Conservation (phyloP, 2,329 filamentous ascomycete genomes). For the Cladosporium sp. region DNA sequence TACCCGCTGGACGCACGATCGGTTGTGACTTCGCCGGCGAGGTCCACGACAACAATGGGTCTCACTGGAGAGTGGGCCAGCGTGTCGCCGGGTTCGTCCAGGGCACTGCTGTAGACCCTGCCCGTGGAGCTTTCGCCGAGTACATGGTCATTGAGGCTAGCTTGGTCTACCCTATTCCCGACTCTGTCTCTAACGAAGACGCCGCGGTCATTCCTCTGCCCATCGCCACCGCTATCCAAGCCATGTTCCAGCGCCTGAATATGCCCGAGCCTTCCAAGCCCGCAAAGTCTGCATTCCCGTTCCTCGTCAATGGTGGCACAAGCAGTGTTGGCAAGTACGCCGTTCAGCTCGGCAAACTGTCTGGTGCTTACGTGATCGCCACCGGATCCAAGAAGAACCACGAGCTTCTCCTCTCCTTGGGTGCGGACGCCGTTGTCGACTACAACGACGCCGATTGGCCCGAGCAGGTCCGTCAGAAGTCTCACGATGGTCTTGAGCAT, state of each 20-base stretch:
- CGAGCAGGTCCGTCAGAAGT: slow-evolving; percentile 17
- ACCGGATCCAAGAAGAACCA: slow-evolving; percentile 32
- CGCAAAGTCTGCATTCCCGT: slow-evolving; percentile 34
- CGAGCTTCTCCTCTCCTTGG: slow-evolving; percentile 23
- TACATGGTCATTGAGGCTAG: slow-evolving; percentile 34
- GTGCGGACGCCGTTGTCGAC: slow-evolving; percentile 20
- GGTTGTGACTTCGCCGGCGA: slow-evolving; percentile 35
- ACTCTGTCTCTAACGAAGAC: slow-evolving; percentile 35
- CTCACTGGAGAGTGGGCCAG: slow-evolving; percentile 14
- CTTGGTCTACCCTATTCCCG: slow-evolving; percentile 39
- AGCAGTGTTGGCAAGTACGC: slow-evolving; percentile 36
- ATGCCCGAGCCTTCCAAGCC: slow-evolving; percentile 47
- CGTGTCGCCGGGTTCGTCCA: slow-evolving; percentile 18
- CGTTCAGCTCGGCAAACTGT: slow-evolving; percentile 49
- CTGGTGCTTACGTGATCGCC: slow-evolving; percentile 47
- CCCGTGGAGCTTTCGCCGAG: slow-evolving; percentile 27
- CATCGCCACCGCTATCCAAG: slow-evolving; percentile 43
- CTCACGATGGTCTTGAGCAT: slow-evolving; percentile 39
- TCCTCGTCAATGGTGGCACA: slow-evolving; percentile 38
- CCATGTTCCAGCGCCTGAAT: slow-evolving; percentile 46
- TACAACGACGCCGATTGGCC: slow-evolving; percentile 21
- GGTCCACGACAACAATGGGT: slow-evolving; percentile 26
- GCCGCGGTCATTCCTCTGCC: slow-evolving; percentile 43
- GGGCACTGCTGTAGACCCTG: slow-evolving; percentile 14
- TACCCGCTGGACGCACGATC: slow-evolving; percentile 23